Conservation (phyloP, 208 protist genomes). For the Phytomonas serpens region DNA sequence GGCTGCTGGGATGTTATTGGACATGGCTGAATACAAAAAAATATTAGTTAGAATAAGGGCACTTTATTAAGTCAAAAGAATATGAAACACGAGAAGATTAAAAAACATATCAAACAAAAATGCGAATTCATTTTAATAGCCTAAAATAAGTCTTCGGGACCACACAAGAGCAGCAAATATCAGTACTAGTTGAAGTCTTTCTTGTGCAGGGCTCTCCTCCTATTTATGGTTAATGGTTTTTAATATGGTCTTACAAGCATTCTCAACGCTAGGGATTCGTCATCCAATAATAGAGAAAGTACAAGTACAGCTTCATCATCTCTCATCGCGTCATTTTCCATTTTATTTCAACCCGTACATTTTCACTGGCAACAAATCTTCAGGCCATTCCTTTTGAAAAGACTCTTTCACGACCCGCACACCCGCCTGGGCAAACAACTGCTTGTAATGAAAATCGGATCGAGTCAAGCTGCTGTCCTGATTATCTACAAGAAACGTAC, state of each 20-base stretch:
- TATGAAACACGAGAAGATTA: background rate
- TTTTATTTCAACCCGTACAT: constrained; percentile 84
- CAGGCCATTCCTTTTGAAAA: constrained; percentile 70
- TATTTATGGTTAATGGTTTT: background rate
- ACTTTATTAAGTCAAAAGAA: constrained; percentile 5
- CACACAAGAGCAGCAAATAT: constrained; percentile 1
- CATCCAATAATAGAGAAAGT: constrained; percentile 5
- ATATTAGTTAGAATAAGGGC: constrained; percentile 1
- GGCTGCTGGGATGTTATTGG: constrained; percentile 36
- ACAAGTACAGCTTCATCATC: background rate
- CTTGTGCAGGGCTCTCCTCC: background rate
- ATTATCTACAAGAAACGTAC: constrained; percentile 79
- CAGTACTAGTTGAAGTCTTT: background rate
- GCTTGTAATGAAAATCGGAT: constrained; percentile 80
- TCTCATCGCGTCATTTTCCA: background rate
- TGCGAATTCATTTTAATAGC: constrained; percentile 1
- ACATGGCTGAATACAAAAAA: constrained; percentile 18
- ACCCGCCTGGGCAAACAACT: constrained; percentile 60
- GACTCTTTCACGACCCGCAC: constrained; percentile 53
- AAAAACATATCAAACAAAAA: constrained; percentile 3
- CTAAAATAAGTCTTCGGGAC: background rate
- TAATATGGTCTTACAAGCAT: background rate
- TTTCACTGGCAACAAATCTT: constrained; percentile 69
- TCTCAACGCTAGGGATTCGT: background rate
- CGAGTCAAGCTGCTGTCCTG: constrained; percentile 87